phyloP scores from a whole-genome alignment of 1,139 yeast species.

The Kurtzmaniella quercitrusa region DNA sequence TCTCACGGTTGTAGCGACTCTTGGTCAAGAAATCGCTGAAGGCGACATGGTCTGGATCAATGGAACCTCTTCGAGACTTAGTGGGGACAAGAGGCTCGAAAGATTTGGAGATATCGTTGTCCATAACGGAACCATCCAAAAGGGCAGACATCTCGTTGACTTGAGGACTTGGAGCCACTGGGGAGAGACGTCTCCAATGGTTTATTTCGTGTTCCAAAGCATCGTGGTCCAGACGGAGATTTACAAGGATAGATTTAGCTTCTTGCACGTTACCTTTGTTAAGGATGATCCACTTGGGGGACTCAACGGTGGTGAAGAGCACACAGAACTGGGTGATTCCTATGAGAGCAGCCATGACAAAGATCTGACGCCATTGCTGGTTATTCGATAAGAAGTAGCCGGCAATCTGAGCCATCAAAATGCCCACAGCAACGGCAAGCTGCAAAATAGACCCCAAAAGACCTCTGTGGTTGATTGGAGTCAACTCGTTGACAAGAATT shows the following conservation, averaged over 20 bases:
- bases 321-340: conserved; percentile 27
- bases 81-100: conserved; percentile 3
- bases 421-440: conserved; percentile 34
- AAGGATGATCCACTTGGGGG: conserved; percentile 39
- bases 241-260: conserved; percentile 26
- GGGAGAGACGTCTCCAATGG: conserved; percentile 33
- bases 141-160: conserved; percentile 9
- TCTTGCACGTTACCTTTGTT: conserved; percentile 22
- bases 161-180: conserved; percentile 1
- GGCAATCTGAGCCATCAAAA: conserved; percentile 28
- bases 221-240: conserved; percentile 24
- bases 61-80: conserved; percentile 21
- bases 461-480: conserved; percentile 37
- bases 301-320: conserved; percentile 30
- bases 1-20: conserved; percentile 20
- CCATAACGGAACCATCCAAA: conserved; percentile 4
- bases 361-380: conserved; percentile 33
- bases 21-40: conserved; percentile 20
- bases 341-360: conserved; percentile 21
- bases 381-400: conserved; percentile 31
- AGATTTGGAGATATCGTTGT: not conserved
- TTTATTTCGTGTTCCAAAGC: conserved; percentile 32
- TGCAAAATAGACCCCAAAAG: conserved; percentile 35
- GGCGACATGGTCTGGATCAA: conserved; percentile 25
- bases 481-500: conserved; percentile 32